phyloP scores from a whole-genome alignment of 73 alveolate species.

The Paramecium biaurelia region DNA sequence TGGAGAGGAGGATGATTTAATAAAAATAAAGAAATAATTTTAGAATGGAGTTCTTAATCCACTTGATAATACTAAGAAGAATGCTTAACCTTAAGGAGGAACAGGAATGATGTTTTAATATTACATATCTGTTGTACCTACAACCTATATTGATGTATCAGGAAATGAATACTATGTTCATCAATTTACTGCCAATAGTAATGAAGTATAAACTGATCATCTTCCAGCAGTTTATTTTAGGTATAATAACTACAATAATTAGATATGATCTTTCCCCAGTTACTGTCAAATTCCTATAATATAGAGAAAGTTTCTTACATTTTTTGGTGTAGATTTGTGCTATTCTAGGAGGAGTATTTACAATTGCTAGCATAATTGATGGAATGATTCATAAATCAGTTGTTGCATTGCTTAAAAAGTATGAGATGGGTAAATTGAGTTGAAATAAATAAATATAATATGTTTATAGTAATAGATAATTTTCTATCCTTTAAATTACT shows the following conservation, averaged over 20 bases:
- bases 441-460: constrained; percentile 43
- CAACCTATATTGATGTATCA: constrained; percentile 79
- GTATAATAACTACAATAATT: neutral
- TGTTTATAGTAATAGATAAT: neutral
- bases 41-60: constrained; percentile 74
- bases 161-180: constrained; percentile 72
- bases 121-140: constrained; percentile 92
- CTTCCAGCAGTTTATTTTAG: constrained; percentile 84
- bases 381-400: constrained; percentile 74
- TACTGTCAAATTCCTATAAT: constrained; percentile 88
- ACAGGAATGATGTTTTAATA: constrained; percentile 71
- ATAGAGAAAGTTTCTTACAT: constrained; percentile 82
- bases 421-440: constrained; percentile 75
- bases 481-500: too few relatives aligned
- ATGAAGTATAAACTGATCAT: constrained; percentile 66
- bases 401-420: constrained; percentile 67
- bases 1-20: constrained; percentile 79
- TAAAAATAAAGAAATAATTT: constrained; percentile 73
- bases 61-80: constrained; percentile 69
- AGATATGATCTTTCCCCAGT: constrained; percentile 97
- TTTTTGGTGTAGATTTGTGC: constrained; percentile 94
- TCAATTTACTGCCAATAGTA: constrained; percentile 85
- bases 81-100: constrained; percentile 1
- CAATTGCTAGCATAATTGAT: constrained; percentile 95
- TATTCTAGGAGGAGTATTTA: constrained; percentile 98